phyloP scores from a whole-genome alignment of 2,329 filamentous ascomycete species.

The Chrysosporium queenslandicum region DNA sequence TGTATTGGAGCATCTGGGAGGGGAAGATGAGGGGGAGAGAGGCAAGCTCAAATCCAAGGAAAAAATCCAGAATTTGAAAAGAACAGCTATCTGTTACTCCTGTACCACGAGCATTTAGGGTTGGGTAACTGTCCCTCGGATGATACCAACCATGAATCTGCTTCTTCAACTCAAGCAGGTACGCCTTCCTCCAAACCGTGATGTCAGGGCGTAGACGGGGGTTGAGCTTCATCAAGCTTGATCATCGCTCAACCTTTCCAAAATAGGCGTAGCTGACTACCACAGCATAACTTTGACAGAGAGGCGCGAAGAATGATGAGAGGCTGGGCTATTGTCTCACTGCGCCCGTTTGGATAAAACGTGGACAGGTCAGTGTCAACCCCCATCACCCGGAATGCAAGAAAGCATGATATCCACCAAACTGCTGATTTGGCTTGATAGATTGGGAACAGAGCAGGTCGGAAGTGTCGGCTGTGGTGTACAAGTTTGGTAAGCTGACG shows the following conservation, averaged over 20 bases:
- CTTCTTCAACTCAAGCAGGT: conserved; percentile 7
- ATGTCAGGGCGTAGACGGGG: background rate
- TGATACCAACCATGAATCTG: conserved; percentile 5
- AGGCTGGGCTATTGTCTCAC: conserved; percentile 13
- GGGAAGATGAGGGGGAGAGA: background rate
- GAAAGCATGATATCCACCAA: conserved; percentile 5
- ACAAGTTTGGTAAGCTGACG: conserved; percentile 12
- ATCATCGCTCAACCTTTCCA: conserved; percentile 1
- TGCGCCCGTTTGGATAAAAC: conserved; percentile 13
- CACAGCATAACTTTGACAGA: conserved; percentile 7
- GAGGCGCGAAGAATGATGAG: conserved; percentile 9
- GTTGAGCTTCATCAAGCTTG: background rate
- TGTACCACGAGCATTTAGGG: conserved; percentile 7
- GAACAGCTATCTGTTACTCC: conserved; percentile 1
- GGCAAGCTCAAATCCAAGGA: background rate
- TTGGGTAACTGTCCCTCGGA: conserved; percentile 7
- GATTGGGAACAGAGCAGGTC: background rate
- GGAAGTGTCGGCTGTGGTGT: conserved; percentile 4
- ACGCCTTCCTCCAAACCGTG: background rate
- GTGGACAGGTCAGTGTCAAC: conserved; percentile 8
- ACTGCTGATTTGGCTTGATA: background rate
- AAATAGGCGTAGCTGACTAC: background rate
- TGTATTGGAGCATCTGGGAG: too few relatives aligned
- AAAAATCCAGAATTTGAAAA: conserved; percentile 8
- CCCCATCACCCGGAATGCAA: conserved; percentile 9